Base-by-base conservation (phyloP, 2,329 filamentous ascomycete species). In the Lomentospora prolificans region DNA sequence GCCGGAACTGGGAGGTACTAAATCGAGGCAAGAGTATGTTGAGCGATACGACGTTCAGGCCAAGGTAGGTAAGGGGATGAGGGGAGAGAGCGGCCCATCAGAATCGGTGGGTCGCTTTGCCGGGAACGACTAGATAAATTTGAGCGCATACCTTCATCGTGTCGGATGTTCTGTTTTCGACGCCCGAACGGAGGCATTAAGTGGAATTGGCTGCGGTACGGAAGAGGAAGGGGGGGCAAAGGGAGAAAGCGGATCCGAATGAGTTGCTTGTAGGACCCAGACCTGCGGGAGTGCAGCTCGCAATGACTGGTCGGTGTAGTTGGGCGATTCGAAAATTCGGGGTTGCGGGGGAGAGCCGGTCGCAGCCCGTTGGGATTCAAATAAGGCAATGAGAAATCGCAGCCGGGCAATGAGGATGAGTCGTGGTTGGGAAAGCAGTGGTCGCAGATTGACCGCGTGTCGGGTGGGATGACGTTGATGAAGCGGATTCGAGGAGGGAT, bases 1-100 rank as follows among this genome's bases (percentile, higher is more conserved):
- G 95, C 88, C 70, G 85, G 86, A 60, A 96, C 81, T 59, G 92
- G 90, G 65, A 99, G 79, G 72, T 95, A 99, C 92, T 99, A 56
- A 24, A 41, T 24, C n/a, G 22, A 27, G 24, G 44, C 12, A 3
- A 24, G 17, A 25, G 31, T 24, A 24, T 17, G 41, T 55, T 50
- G 53, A 39, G 53, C 53, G 44, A 30, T 31, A 48, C 33, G 31
- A 28, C 6, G 41, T 24, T 25, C 31, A 41, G 25, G 19, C 25
- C 51, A 27, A 39, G 22, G 12, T 27, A 3, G 33, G 30, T 19
- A 28, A 25, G 30, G 3, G 22, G 51, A 22, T 22, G 25, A n/a
- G 33, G 52, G 50, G 19, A 22, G 33, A 31, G 36, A 54, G 3
- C 30, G 12, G 7, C 30, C 30, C 30, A 12, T 33, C 30, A 12